These are phyloP conservation scores for Conticribra guillardii DNA, from an alignment of 108 stramenopile species.

Conservation along the genomic window DNA sequence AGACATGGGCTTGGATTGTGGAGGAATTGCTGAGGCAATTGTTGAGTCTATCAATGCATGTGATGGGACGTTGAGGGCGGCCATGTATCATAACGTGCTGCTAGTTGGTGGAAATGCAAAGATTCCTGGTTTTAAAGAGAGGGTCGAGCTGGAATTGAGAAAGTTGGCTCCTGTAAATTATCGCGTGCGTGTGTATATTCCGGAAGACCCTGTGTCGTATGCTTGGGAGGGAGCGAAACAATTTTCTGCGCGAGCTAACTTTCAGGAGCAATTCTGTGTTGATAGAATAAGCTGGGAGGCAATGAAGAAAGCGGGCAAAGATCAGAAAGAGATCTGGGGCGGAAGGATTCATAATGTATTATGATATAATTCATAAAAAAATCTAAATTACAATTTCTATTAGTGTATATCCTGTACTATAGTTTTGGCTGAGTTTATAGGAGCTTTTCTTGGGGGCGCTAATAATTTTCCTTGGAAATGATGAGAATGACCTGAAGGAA, in stretches of 20 bases:
- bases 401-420: not conserved
- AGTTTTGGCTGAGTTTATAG: no score
- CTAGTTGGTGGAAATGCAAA: conserved; percentile 87
- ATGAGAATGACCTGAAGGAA: no score
- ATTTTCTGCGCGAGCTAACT: conserved; percentile 36
- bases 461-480: no score
- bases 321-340: conserved; percentile 50
- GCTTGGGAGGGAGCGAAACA: conserved; percentile 65
- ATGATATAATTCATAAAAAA: not conserved
- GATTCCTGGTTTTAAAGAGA: conserved; percentile 73
- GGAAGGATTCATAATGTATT: conserved; percentile 16
- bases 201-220: conserved; percentile 70
- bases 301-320: conserved; percentile 50
- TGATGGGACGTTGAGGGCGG: conserved; percentile 66
- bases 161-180: conserved; percentile 73
- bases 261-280: conserved; percentile 41
- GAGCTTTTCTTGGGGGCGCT: no score
- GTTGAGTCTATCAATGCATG: conserved; percentile 79
- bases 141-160: conserved; percentile 79
- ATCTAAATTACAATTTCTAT: not conserved
- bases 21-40: conserved; percentile 86
- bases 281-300: conserved; percentile 52
- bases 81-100: conserved; percentile 81
- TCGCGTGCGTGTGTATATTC: conserved; percentile 56
- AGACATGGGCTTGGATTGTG: conserved; percentile 88